Percentiles rank a stretch among this genome's conserved stretches.
phyloP scores from a whole-genome alignment of 2,329 filamentous ascomycete genomes.

The Ophiostoma sp. region DNA sequence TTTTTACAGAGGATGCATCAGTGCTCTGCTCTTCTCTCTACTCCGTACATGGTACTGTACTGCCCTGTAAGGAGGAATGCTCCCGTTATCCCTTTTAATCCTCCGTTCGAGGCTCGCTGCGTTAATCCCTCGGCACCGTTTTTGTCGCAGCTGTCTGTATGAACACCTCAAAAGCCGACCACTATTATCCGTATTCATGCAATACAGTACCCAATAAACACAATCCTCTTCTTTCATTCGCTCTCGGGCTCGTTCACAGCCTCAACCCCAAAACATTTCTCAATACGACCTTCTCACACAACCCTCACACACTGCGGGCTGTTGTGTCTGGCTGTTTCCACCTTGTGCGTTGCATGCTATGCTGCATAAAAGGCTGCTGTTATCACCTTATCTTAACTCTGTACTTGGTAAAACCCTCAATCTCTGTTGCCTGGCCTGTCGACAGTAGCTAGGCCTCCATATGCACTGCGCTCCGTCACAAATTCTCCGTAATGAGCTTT shows the following conservation, averaged over 20 bases:
- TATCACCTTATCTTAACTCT: neutral
- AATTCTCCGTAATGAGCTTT: conserved; percentile 1
- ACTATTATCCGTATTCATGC: no score
- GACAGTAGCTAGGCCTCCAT: neutral
- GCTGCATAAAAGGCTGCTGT: neutral
- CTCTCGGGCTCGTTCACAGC: conserved; percentile 7
- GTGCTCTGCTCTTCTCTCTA: neutral
- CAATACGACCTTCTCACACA: conserved; percentile 1
- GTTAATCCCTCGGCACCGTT: neutral
- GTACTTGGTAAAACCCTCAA: neutral
- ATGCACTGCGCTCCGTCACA: neutral
- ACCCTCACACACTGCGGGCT: neutral
- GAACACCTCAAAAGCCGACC: neutral
- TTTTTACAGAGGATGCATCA: neutral
- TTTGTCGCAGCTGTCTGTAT: neutral
- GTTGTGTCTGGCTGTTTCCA: neutral
- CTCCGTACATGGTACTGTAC: no score
- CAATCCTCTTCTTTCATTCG: neutral
- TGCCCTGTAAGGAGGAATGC: conserved; percentile 8
- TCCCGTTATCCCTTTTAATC: neutral
- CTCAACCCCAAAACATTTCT: neutral
- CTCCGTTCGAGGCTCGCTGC: neutral
- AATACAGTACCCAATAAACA: neutral
- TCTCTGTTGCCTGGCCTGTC: neutral
- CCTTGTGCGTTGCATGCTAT: neutral